Conservation (phyloP, 768 basidiomycete species). For the Suillus ampliporus region DNA sequence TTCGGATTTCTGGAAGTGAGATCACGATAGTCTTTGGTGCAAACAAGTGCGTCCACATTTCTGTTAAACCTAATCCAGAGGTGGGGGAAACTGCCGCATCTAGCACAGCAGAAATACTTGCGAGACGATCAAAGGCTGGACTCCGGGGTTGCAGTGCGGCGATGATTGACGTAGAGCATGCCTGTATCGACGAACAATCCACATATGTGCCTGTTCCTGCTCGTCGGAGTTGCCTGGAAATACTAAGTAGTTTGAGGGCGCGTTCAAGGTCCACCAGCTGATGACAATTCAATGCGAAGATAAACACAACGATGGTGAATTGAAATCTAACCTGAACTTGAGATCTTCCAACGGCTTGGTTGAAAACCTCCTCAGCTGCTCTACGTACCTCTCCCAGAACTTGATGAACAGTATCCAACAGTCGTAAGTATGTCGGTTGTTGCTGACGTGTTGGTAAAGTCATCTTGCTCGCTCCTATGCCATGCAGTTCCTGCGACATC, state of each 20-base stretch:
- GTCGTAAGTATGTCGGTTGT: slow-evolving; percentile 2
- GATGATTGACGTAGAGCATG: slow-evolving; percentile 59
- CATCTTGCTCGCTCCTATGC: slow-evolving; percentile 4
- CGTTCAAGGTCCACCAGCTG: slow-evolving; percentile 39
- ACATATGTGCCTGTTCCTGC: slow-evolving; percentile 45
- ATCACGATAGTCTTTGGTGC: slow-evolving; percentile 20
- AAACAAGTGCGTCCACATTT: slow-evolving; percentile 69
- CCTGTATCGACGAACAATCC: slow-evolving; percentile 72
- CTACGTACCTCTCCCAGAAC: slow-evolving; percentile 27
- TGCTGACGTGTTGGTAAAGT: slow-evolving; percentile 5
- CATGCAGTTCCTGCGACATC: neutral
- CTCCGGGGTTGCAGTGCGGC: slow-evolving; percentile 45
- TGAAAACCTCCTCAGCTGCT: slow-evolving; percentile 25
- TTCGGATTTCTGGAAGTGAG: slow-evolving; percentile 25
- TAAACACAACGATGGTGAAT: neutral
- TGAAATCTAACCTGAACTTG: slow-evolving; percentile 33
- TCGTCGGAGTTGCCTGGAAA: slow-evolving; percentile 49
- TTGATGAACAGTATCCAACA: slow-evolving; percentile 27
- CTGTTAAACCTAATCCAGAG: slow-evolving; percentile 72
- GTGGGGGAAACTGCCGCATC: slow-evolving; percentile 58
- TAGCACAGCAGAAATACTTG: slow-evolving; percentile 44
- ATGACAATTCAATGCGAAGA: neutral
- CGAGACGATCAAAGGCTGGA: slow-evolving; percentile 39
- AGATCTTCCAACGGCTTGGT: slow-evolving; percentile 21
- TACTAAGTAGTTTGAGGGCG: slow-evolving; percentile 43